A percentile compares a stretch with the other conserved stretches of the same genome.
Conservation (phyloP, 2,329 filamentous ascomycete genomes). For the Exutisphaerella laricina region DNA sequence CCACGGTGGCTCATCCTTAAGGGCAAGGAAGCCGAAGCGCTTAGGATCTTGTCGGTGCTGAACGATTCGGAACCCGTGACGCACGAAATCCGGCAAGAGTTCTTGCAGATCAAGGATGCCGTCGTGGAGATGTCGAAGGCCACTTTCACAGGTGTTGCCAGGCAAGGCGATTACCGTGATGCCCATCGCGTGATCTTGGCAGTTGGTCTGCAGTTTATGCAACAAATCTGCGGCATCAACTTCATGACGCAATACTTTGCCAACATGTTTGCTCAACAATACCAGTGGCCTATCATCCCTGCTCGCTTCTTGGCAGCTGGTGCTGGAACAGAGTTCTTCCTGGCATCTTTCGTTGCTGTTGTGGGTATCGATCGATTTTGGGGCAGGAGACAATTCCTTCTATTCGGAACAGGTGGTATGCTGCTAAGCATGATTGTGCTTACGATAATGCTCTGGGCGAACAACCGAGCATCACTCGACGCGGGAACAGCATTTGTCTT, state of each 20-base stretch:
- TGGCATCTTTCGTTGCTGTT: slow-evolving; percentile 47
- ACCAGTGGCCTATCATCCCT: slow-evolving; percentile 22
- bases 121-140: slow-evolving; percentile 41
- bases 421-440: slow-evolving; percentile 61
- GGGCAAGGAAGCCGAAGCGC: slow-evolving; percentile 49
- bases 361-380: slow-evolving; percentile 37
- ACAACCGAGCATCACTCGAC: slow-evolving; percentile 37
- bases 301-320: slow-evolving; percentile 32
- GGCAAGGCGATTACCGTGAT: slow-evolving; percentile 31
- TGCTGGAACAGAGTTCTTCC: slow-evolving; percentile 44
- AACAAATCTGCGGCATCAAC: slow-evolving; percentile 34
- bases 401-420: slow-evolving; percentile 41
- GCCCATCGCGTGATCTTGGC: slow-evolving; percentile 32
- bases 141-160: slow-evolving; percentile 29
- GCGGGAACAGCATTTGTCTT: slow-evolving; percentile 53
- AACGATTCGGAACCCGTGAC: slow-evolving; percentile 44
- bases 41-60: slow-evolving; percentile 43
- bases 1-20: slow-evolving; percentile 50
- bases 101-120: slow-evolving; percentile 49
- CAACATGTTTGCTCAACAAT: slow-evolving; percentile 6
- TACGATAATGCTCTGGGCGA: slow-evolving; percentile 36
- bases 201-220: slow-evolving; percentile 35
- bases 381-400: slow-evolving; percentile 28
- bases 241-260: slow-evolving; percentile 40
- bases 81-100: slow-evolving; percentile 43